Conservation (phyloP, 2,329 filamentous ascomycete species). For the Diaporthe citri region DNA sequence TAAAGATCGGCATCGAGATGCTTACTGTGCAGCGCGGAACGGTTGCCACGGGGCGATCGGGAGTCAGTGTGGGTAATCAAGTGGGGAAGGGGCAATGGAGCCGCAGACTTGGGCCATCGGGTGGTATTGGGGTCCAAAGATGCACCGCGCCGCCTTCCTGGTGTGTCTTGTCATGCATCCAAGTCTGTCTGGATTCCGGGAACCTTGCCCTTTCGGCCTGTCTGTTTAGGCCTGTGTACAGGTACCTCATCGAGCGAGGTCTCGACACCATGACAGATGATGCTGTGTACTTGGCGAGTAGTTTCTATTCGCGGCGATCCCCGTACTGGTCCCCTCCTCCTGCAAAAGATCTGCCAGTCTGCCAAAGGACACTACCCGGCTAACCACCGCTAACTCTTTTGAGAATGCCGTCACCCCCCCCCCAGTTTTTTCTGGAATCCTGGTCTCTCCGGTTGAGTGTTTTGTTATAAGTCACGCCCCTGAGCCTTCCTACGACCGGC, state of each 20-base stretch:
- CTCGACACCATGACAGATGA: background rate
- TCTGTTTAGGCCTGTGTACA: background rate
- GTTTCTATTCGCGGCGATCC: background rate
- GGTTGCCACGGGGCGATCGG: conserved; percentile 8
- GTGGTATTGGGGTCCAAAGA: conserved; percentile 3
- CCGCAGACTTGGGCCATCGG: conserved; percentile 3
- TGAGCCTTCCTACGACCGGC: background rate
- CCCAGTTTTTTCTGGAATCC: conserved; percentile 5
- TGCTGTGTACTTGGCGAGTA: background rate
- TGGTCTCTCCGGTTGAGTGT: background rate
- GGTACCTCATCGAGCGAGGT: background rate
- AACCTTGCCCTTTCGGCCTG: background rate
- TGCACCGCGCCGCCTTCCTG: background rate
- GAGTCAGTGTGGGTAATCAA: background rate
- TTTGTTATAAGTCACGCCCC: conserved; percentile 11
- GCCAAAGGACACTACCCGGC: background rate
- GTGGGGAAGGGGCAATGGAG: conserved; percentile 3
- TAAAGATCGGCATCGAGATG: conserved; percentile 10
- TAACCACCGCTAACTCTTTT: conserved; percentile 20
- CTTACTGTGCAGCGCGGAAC: background rate
- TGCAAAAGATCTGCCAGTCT: conserved; percentile 5
- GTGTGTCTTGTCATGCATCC: background rate
- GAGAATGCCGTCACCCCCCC: conserved; percentile 24
- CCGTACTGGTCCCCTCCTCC: background rate
- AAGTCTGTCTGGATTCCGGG: background rate